Evolutionary conservation across 2,329 filamentous ascomycete genomes (phyloP).

Genomic region (Penicillium sp.): DNA sequence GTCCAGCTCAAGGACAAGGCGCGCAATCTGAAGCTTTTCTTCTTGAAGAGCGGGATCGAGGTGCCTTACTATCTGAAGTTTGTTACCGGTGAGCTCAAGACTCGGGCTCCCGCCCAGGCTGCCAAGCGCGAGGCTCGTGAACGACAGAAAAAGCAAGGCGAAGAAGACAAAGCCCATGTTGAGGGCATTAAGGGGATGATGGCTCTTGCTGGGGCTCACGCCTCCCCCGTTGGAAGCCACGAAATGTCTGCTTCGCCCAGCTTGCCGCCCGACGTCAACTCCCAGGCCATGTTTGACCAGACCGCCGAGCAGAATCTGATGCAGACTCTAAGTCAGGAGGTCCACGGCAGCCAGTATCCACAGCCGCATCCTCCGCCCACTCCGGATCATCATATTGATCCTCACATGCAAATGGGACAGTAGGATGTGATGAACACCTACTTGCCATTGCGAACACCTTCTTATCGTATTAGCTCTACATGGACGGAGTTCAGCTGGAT

Average conservation of each 20-base stretch:
- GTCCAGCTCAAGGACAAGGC: conserved; percentile 93
- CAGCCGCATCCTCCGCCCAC: conserved; percentile 31
- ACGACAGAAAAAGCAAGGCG: conserved; percentile 47
- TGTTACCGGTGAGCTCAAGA: conserved; percentile 88
- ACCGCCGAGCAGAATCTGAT: conserved; percentile 47
- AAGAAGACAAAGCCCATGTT: conserved; percentile 52
- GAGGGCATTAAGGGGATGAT: conserved; percentile 52
- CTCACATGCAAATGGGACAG: conserved; percentile 39
- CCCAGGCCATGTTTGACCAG: conserved; percentile 40
- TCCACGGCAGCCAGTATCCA: conserved; percentile 41
- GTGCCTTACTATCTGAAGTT: conserved; percentile 85
- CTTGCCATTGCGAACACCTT: not conserved
- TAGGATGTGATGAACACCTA: conserved; percentile 14
- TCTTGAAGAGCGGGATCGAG: conserved; percentile 86
- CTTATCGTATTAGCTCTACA: not conserved
- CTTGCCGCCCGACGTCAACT: conserved; percentile 35
- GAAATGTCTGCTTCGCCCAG: conserved; percentile 44
- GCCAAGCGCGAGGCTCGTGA: conserved; percentile 54
- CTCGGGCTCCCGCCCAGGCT: conserved; percentile 68
- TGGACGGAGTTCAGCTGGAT: not conserved
- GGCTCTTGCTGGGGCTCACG: conserved; percentile 48
- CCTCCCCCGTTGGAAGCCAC: conserved; percentile 36
- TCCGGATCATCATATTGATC: conserved; percentile 37
- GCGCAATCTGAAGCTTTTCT: conserved; percentile 85
- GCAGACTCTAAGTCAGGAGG: conserved; percentile 47